Evolutionary conservation across 1,284 basidiomycete genomes (phyloP).

Genomic region (Leccinum huronense): DNA sequence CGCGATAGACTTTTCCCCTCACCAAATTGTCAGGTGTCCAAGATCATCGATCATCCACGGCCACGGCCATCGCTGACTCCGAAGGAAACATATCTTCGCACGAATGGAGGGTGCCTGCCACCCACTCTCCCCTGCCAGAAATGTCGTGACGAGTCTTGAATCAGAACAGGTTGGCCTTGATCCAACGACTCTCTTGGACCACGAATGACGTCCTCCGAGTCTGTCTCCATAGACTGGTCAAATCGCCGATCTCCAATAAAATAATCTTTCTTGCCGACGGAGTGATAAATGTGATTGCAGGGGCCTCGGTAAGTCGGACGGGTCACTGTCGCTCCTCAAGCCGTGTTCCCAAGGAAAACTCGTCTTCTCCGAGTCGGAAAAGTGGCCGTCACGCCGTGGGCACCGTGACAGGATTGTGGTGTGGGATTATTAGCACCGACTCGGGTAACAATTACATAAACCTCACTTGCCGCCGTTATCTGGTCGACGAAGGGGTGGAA

Average conservation of each 20-base stretch:
- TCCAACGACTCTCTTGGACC: constrained; percentile 56
- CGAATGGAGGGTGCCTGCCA: constrained; percentile 50
- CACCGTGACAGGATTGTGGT: too few species aligned
- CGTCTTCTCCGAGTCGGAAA: neutral
- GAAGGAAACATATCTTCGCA: constrained; percentile 74
- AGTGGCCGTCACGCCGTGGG: too few species aligned
- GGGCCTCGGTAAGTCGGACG: constrained; percentile 62
- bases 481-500: too few species aligned
- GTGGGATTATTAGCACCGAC: too few species aligned
- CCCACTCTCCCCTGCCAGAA: neutral
- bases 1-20: neutral
- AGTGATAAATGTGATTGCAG: constrained; percentile 34
- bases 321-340: constrained; percentile 61
- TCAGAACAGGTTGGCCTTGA: constrained; percentile 45
- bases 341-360: constrained; percentile 45
- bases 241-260: constrained; percentile 48
- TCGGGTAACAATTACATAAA: too few species aligned
- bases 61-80: constrained; percentile 71
- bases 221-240: constrained; percentile 86
- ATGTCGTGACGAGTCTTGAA: constrained; percentile 8
- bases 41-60: constrained; percentile 32
- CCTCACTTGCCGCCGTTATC: too few species aligned
- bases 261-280: constrained; percentile 3
- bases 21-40: constrained; percentile 51
- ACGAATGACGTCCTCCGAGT: constrained; percentile 59